phyloP scores from a whole-genome alignment of 2,329 filamentous ascomycete species.

The Penicillium digitatum region DNA sequence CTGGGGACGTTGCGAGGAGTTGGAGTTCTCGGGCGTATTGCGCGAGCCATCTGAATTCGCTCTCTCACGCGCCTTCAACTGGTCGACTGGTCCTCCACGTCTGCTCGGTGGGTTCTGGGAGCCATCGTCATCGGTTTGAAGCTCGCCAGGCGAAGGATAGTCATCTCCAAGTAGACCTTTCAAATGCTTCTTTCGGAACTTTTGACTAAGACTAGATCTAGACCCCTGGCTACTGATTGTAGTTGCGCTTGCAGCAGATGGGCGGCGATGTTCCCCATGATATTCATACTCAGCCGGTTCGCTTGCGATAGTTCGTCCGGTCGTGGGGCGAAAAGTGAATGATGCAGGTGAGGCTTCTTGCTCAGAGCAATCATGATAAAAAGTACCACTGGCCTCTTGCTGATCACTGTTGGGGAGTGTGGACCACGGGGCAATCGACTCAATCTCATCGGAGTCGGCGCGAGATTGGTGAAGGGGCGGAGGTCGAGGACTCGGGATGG shows the following conservation, averaged over 20 bases:
- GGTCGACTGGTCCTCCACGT: slow-evolving; percentile 42
- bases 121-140: slow-evolving; percentile 67
- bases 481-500: slow-evolving; percentile 21
- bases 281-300: slow-evolving; percentile 61
- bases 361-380: slow-evolving; percentile 39
- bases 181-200: slow-evolving; percentile 75
- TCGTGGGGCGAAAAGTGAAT: slow-evolving; percentile 61
- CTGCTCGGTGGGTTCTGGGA: slow-evolving; percentile 41
- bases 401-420: slow-evolving; percentile 27
- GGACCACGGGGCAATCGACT: slow-evolving; percentile 33
- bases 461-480: slow-evolving; percentile 22
- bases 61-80: slow-evolving; percentile 63
- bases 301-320: slow-evolving; percentile 50
- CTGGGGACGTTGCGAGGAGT: slow-evolving; percentile 70
- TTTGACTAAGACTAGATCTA: slow-evolving; percentile 65
- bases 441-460: slow-evolving; percentile 17
- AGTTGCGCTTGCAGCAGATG: slow-evolving; percentile 82
- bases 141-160: slow-evolving; percentile 61
- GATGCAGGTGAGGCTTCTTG: slow-evolving; percentile 59
- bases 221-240: slow-evolving; percentile 84
- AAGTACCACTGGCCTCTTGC: slow-evolving; percentile 32
- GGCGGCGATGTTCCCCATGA: slow-evolving; percentile 70
- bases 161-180: slow-evolving; percentile 93
- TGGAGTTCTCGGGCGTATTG: slow-evolving; percentile 38
- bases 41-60: slow-evolving; percentile 77